Base-by-base conservation (phyloP, 768 basidiomycete genomes). In the Hemileccinum rubropunctum region DNA sequence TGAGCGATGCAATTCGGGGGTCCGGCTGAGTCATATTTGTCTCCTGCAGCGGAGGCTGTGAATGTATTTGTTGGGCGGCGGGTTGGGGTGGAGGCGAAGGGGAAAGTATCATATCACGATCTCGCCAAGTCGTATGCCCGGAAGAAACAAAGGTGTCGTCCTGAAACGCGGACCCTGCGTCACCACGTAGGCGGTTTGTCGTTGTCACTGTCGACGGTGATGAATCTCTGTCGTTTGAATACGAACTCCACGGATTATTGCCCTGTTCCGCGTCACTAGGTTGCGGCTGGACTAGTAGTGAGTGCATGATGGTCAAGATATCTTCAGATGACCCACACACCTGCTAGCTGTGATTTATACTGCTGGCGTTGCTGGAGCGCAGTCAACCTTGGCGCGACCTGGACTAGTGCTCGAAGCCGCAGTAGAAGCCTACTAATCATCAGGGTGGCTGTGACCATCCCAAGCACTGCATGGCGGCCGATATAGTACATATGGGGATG, bases 1-100 rank as follows among this genome's bases (percentile, higher is more conserved):
- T 78, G 41, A 91, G 71, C 0, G 71, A 69, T 10, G 76, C 71
- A 38, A 86, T 66, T n/a, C 73, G 70, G 1, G 82, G 77, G 67
- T 85, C 65, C 10, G 55, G n/a, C 18, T 42, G 44, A 1, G 27
- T 26, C 7, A 26, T 28, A 20, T 50, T 39, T 5, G 42, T 33
- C 5, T 3, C 36, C 15, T 51, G 42, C 42, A 45, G 45, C 2
- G 32, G 36, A 12, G 41, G 15, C n/a, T 48, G 52, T 4, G 46
- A 3, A 14, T 13, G 45, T 9, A 35, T 6, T 3, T 35, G 46
- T n/a, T 51, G 39, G 34, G 38, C n/a, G 11, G 48, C n/a, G 11
- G 48, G 14, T n/a, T 23, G 52, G 9, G 43, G 54, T 18, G 55
- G 47, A 8, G 63, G 55, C 2, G 58, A 48, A 6, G 60, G 50